phyloP scores from a whole-genome alignment of 129 eudicot species.

The Flaveria brownii region DNA sequence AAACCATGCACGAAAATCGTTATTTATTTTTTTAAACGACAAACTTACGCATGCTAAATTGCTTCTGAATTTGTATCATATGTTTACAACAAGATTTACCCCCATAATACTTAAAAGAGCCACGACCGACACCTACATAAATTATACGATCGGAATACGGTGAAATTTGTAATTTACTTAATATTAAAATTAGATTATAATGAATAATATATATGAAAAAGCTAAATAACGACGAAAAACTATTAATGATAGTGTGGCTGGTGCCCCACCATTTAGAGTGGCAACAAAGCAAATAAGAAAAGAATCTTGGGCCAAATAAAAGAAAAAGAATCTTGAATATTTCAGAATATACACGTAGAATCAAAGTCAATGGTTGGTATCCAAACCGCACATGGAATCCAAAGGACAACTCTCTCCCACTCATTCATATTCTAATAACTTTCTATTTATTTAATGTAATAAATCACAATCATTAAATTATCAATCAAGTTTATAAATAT shows the following conservation, averaged over 20 bases:
- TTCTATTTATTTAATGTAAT: not conserved
- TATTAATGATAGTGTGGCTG: not conserved
- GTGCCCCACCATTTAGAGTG: constrained; percentile 17
- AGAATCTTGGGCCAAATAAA: constrained; percentile 28
- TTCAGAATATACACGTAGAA: constrained; percentile 31
- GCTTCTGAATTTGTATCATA: no score
- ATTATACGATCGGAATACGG: no score
- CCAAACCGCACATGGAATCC: constrained; percentile 35
- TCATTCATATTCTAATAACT: not conserved
- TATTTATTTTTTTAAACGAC: no score
- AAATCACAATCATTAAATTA: not conserved
- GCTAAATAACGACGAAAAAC: no score
- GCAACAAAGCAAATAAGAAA: constrained; percentile 23
- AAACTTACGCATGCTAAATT: no score
- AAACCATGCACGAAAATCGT: no score
- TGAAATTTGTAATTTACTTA: no score
- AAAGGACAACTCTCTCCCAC: constrained; percentile 24
- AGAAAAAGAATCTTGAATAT: constrained; percentile 37
- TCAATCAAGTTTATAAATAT: not conserved
- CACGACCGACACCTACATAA: no score
- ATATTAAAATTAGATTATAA: no score
- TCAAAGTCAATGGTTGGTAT: constrained; percentile 40
- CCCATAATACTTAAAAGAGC: no score
- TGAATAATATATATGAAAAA: no score
- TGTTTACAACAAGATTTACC: no score